Base-by-base conservation (phyloP, 805 yeast species). In the Clavispora vitiphila region DNA sequence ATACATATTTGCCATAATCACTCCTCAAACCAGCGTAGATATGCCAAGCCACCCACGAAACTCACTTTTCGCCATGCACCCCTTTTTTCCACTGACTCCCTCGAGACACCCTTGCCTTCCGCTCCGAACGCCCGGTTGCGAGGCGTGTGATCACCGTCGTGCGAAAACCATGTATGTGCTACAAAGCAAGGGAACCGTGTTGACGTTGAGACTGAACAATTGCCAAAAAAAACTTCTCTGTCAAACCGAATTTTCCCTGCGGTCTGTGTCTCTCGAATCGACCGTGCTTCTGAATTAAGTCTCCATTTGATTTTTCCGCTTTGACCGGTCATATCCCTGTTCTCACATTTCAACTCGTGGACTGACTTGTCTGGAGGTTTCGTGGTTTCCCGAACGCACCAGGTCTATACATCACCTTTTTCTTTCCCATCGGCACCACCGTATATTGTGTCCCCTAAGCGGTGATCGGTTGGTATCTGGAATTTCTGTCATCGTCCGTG, bases 91-190 rank as follows among this genome's bases (percentile, higher is more conserved):
- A 21, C 5, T 8, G 5, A 21, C 22, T 5, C 5, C 26, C 11
- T 6, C 26, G n/a, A n/a, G n/a, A 29, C 32, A 29, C 16, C 20
- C 32, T 6, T 29, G 20, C 20, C 32, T 15, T 16, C 32, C 32
- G 32, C 32, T 6, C 32, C 19, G 12, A 15, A 15, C 20, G 30
- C 9, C 30, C 11, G 8, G 14, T 12, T n/a, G 30, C 16, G 32
- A 29, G 32, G 32, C 32, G 32, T 29, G 32, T 29, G 32, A 29
- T 29, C 32, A 29, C 32, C 32, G 32, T 29, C 32, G 32, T 29
- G 32, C 19, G 32, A 12, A 15, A 29, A 29, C 32, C 32, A 29
- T 20, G 32, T 15, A 15, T 29, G 16, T 15, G 32, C 32, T 29
- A 29, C 32, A 29, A 8, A 3, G 32, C 32, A 29, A 15, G 32